Evolutionary conservation across 2,329 filamentous ascomycete genomes (phyloP).

Genomic region (Pseudocercospora fuligena): DNA sequence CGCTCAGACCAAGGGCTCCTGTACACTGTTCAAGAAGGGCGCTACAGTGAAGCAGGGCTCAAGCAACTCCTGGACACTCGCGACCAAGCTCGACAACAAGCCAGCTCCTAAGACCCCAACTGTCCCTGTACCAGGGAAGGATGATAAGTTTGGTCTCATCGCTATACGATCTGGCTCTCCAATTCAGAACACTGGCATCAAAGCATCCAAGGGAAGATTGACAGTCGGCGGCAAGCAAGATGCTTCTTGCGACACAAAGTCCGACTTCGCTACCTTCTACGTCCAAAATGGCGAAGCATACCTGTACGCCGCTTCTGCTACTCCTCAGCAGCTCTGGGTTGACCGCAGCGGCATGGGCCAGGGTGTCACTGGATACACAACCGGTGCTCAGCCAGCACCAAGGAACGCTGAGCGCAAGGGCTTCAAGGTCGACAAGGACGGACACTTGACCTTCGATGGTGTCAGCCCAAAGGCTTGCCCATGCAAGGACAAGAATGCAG

Average conservation of each 20-base stretch:
- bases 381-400: constrained; percentile 11
- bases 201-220: constrained; percentile 20
- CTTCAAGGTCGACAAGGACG: constrained; percentile 17
- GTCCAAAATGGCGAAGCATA: constrained; percentile 14
- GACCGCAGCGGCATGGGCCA: constrained; percentile 25
- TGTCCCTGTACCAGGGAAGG: background rate
- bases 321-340: constrained; percentile 25
- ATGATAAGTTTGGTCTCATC: constrained; percentile 27
- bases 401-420: constrained; percentile 11
- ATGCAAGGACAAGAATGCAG: background rate
- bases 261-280: constrained; percentile 19
- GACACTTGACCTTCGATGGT: constrained; percentile 21
- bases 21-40: constrained; percentile 14
- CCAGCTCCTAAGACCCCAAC: background rate
- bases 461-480: constrained; percentile 22
- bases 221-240: constrained; percentile 26
- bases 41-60: constrained; percentile 9
- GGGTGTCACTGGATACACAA: constrained; percentile 20
- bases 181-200: constrained; percentile 30
- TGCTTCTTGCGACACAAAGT: constrained; percentile 17
- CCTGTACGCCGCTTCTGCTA: constrained; percentile 15
- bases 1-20: constrained; percentile 17
- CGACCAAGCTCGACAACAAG: constrained; percentile 7
- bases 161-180: constrained; percentile 28
- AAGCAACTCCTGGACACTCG: constrained; percentile 16